Conservation (phyloP, 176 grass and related monocot genomes). For the Alopecurus myosuroides region DNA sequence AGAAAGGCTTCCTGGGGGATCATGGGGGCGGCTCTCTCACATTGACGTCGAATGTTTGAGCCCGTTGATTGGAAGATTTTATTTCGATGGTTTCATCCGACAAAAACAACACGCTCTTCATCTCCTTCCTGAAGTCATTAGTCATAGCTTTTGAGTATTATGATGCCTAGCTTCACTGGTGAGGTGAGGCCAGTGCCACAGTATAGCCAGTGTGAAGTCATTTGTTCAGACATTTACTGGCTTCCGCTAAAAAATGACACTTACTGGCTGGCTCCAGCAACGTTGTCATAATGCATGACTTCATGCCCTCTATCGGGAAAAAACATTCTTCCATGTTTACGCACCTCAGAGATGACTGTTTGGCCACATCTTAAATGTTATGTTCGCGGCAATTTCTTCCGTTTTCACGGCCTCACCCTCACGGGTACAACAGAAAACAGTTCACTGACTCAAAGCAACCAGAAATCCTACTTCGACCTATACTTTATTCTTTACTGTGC, state of each 20-base stretch:
- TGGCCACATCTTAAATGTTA: neutral
- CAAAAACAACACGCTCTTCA: too few relatives aligned
- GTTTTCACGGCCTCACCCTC: neutral
- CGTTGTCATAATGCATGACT: neutral
- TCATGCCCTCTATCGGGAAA: neutral
- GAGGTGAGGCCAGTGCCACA: too few relatives aligned
- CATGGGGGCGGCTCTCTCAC: too few relatives aligned
- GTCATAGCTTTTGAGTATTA: too few relatives aligned
- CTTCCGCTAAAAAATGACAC: too few relatives aligned
- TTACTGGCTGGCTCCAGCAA: neutral
- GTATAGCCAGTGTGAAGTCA: too few relatives aligned
- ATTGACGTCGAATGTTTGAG: too few relatives aligned
- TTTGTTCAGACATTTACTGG: neutral
- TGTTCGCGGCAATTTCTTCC: neutral
- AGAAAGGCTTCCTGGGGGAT: too few relatives aligned
- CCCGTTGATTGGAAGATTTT: too few relatives aligned
- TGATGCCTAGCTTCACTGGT: neutral
- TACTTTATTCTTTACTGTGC: slow-evolving; percentile 24
- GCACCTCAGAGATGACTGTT: neutral
- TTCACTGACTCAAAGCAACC: neutral
- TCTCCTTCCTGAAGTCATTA: too few relatives aligned
- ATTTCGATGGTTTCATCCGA: too few relatives aligned
- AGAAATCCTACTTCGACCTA: neutral
- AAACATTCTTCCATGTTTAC: neutral
- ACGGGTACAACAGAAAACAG: neutral